Base-by-base conservation (phyloP, 805 yeast species). In the Scheffersomyces stipitis region DNA sequence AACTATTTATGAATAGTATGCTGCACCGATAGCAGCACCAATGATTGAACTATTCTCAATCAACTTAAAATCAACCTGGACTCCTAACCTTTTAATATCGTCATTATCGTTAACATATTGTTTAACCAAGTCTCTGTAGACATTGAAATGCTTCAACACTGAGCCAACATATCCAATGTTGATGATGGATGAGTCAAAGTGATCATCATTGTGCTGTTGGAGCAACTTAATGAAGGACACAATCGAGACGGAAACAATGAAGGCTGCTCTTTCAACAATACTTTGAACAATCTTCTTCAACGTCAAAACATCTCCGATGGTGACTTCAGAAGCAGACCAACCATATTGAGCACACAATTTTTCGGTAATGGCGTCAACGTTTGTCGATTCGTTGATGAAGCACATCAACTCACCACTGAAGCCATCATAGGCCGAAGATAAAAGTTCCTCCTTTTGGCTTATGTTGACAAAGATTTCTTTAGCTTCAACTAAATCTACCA, bases 11-110 rank as follows among this genome's bases (percentile, higher is more conserved):
- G 33, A 23, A 28, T 42, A 45, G 33, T 43, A 44, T 16, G 73
- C 73, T 15, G 80, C 79, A 13, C 77, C 76, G 30, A 76, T 69
- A 9, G 78, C 81, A 18, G 80, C 77, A 4, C 82, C 82, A 20
- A 75, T 57, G 6, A 76, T 59, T 12, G 76, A 69, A 36, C 78
- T 72, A 43, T 76, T 64, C 13, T 66, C 69, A 18, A 75, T 57
- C 30, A 63, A 58, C 36, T 54, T 59, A 33, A 76, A 60, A 15
- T 58, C 58, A 12, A 75, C 60, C n/a, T 42, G 36, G 5, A 60
- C 56, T 8, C 67, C 59, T 39, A 60, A 48, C 2, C 49, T 36
- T 18, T 42, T 37, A 3, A 53, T 47, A 12, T 47, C 53, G 4
- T 52, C 54, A 44, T 61, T 48, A 24, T 53, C 49, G 35, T 56